These are phyloP conservation scores for Aspergillus pseudoviridinutans DNA, from an alignment of 2,329 filamentous ascomycete genomes.

Conservation along the genomic window DNA sequence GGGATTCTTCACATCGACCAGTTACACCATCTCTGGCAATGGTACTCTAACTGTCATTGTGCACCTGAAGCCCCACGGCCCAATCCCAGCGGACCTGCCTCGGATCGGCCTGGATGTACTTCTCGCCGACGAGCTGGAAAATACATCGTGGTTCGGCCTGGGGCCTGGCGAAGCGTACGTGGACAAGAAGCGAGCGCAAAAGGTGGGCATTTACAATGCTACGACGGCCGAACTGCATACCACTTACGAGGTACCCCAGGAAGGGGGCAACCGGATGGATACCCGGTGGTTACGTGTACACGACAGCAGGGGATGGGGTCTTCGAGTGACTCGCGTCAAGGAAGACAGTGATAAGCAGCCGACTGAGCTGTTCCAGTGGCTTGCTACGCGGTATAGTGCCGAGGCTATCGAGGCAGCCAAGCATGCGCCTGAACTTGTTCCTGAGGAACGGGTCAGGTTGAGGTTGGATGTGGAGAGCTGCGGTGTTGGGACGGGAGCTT, in stretches of 20 bases:
- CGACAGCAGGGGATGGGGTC: constrained; percentile 6
- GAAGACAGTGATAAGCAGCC: background rate
- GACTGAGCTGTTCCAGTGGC: constrained; percentile 13
- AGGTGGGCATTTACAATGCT: constrained; percentile 15
- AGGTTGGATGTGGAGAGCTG: constrained; percentile 15
- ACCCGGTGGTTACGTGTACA: constrained; percentile 18
- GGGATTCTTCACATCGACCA: constrained; percentile 14
- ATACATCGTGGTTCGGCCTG: constrained; percentile 20
- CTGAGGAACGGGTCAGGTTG: constrained; percentile 10
- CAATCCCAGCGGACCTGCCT: constrained; percentile 2
- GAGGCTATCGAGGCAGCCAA: constrained; percentile 14
- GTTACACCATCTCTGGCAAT: constrained; percentile 13
- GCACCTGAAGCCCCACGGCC: constrained; percentile 12
- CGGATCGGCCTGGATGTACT: constrained; percentile 15
- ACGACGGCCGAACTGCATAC: constrained; percentile 18
- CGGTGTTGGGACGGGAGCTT: background rate
- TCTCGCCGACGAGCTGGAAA: constrained; percentile 10
- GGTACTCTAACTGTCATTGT: constrained; percentile 6
- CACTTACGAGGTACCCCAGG: constrained; percentile 24
- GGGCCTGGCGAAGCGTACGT: constrained; percentile 25
- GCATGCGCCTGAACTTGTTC: constrained; percentile 17
- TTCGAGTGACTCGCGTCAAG: background rate
- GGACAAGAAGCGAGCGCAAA: constrained; percentile 22
- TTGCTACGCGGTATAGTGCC: constrained; percentile 11
- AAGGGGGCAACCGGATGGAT: constrained; percentile 21